Percentiles rank a stretch among this genome's conserved stretches.
Evolutionary conservation across 2,329 filamentous ascomycete genomes (phyloP).

Genomic region (Bipolaris gigantea): DNA sequence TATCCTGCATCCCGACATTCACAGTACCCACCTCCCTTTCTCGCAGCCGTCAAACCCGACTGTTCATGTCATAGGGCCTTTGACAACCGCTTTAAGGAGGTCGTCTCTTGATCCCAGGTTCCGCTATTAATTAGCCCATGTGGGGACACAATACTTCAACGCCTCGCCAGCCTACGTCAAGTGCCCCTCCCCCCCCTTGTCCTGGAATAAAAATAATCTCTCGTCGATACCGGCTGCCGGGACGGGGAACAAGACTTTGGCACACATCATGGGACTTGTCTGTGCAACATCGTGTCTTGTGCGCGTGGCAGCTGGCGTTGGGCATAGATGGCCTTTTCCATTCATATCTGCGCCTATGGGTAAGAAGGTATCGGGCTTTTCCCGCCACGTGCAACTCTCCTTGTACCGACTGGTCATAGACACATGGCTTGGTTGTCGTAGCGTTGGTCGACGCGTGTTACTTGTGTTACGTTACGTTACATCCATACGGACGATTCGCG

Average conservation of each 20-base stretch:
- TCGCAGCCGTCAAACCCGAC: background rate
- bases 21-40: background rate
- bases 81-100: slow-evolving; percentile 7
- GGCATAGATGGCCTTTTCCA: background rate
- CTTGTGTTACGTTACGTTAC: slow-evolving; percentile 1
- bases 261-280: slow-evolving; percentile 1
- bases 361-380: background rate
- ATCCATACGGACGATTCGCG: background rate
- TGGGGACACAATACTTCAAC: slow-evolving; percentile 26
- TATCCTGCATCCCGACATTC: background rate
- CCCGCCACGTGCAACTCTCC: background rate
- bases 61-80: slow-evolving; percentile 9
- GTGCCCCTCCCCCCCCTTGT: slow-evolving; percentile 5
- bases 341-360: background rate
- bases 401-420: background rate
- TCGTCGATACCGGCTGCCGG: slow-evolving; percentile 6
- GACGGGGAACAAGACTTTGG: slow-evolving; percentile 3
- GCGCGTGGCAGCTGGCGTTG: background rate
- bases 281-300: slow-evolving; percentile 3
- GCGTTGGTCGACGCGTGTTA: background rate
- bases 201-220: slow-evolving; percentile 23
- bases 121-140: slow-evolving; percentile 18
- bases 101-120: slow-evolving; percentile 8
- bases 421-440: slow-evolving; percentile 5
- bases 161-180: slow-evolving; percentile 22